phyloP scores from a whole-genome alignment of 768 basidiomycete genomes.

The Agrocybe chaxingu region DNA sequence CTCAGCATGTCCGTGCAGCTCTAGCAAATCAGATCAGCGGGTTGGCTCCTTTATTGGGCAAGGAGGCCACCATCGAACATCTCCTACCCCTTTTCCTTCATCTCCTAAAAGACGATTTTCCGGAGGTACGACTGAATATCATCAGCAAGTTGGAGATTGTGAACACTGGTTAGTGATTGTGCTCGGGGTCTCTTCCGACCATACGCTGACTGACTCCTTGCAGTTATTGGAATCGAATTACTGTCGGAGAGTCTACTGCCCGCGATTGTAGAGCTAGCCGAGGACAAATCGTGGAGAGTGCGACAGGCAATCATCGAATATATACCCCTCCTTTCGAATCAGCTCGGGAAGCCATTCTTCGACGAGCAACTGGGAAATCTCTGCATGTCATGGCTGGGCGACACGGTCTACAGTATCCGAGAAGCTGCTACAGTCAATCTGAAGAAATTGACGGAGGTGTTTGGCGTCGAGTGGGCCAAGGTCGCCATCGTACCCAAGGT shows the following conservation, averaged over 20 bases:
- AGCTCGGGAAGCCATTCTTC: slow-evolving; percentile 94
- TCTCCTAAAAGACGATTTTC: too few species aligned
- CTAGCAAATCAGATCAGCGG: too few species aligned
- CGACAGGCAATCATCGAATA: slow-evolving; percentile 99
- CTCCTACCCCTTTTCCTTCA: too few species aligned
- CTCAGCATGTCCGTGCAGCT: slow-evolving; percentile 98
- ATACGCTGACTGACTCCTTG: too few species aligned
- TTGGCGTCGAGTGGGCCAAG: slow-evolving; percentile 98
- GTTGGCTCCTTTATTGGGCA: slow-evolving; percentile 89
- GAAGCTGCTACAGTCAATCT: slow-evolving; percentile 98
- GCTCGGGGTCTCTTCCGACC: slow-evolving; percentile 7
- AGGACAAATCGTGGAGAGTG: slow-evolving; percentile 99
- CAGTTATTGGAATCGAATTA: slow-evolving; percentile 97
- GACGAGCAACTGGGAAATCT: slow-evolving; percentile 95
- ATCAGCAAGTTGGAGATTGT: too few species aligned
- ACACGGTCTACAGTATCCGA: slow-evolving; percentile 97
- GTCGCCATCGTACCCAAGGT: slow-evolving; percentile 94
- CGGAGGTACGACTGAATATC: too few species aligned
- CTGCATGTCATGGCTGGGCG: slow-evolving; percentile 99
- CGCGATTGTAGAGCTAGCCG: slow-evolving; percentile 95
- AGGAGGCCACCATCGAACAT: slow-evolving; percentile 94
- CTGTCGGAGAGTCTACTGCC: slow-evolving; percentile 95
- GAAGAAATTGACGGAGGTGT: slow-evolving; percentile 96
- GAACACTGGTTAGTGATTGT: slow-evolving; percentile 63
- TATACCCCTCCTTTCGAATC: slow-evolving; percentile 98